Percentiles rank a stretch among this genome's conserved stretches.
phyloP scores from a whole-genome alignment of 2,329 filamentous ascomycete genomes.

The Aspergillus spinulosporus region DNA sequence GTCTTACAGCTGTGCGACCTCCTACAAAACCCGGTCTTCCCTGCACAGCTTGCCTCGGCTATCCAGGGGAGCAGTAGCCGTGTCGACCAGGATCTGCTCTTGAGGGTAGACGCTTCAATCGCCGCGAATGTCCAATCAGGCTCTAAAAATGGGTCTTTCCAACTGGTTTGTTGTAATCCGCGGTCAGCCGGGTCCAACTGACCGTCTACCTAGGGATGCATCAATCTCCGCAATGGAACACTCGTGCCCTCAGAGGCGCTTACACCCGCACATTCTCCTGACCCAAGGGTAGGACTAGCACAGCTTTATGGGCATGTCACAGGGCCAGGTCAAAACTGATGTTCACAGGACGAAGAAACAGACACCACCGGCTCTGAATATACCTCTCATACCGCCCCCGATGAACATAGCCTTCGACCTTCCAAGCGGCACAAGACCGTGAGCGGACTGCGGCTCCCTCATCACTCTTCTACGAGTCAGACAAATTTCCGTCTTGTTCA shows the following conservation, averaged over 20 bases:
- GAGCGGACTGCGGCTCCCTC: conserved; percentile 32
- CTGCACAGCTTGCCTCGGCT: conserved; percentile 14
- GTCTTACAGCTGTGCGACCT: conserved; percentile 17
- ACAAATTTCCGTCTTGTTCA: not conserved
- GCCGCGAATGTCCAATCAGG: not conserved
- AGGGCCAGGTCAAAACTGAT: not conserved
- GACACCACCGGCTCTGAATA: not conserved
- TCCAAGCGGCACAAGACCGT: conserved; percentile 33
- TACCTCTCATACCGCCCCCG: not conserved
- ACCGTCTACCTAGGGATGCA: conserved; percentile 13
- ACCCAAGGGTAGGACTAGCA: not conserved
- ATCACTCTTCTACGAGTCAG: not conserved
- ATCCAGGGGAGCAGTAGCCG: not conserved
- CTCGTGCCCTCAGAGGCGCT: conserved; percentile 3
- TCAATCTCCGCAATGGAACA: conserved; percentile 15
- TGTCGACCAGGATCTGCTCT: not conserved
- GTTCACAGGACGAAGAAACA: not conserved
- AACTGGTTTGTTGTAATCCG: not conserved
- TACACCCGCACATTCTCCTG: not conserved
- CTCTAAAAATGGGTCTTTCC: not conserved
- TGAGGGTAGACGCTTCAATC: conserved; percentile 16
- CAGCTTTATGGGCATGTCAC: too few species aligned
- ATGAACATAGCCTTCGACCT: not conserved
- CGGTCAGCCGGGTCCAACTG: not conserved
- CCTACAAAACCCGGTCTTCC: conserved; percentile 14